phyloP scores from a whole-genome alignment of 2,329 filamentous ascomycete genomes.

The Cucurbitaria berberidis region DNA sequence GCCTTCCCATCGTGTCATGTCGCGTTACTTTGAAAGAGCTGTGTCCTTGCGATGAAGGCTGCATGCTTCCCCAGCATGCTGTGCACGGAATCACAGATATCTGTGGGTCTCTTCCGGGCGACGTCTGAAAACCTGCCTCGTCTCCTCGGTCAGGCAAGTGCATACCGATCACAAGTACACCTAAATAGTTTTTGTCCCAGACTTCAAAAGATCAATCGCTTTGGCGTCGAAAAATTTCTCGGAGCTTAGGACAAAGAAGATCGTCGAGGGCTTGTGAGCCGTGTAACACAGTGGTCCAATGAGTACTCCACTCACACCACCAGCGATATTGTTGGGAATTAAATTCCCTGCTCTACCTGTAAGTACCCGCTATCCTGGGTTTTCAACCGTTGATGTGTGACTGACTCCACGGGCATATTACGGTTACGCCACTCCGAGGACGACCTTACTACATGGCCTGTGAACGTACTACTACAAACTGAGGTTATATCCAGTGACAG shows the following conservation, averaged over 20 bases:
- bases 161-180: too few species aligned
- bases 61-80: constrained; percentile 1
- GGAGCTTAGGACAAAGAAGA: background rate
- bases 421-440: constrained; percentile 12
- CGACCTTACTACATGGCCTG: constrained; percentile 1
- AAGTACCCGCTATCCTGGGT: constrained; percentile 10
- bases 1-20: constrained; percentile 16
- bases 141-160: background rate
- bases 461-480: background rate
- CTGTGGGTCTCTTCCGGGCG: background rate
- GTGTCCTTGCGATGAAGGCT: background rate
- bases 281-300: constrained; percentile 9
- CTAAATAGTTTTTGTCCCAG: too few species aligned
- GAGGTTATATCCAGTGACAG: background rate
- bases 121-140: background rate
- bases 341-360: constrained; percentile 14
- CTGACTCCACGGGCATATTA: background rate
- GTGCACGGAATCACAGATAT: background rate
- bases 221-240: background rate
- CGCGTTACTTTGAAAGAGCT: constrained; percentile 10
- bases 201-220: background rate
- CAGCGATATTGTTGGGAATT: constrained; percentile 13
- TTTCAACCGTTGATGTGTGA: constrained; percentile 15
- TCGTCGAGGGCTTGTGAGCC: constrained; percentile 4
- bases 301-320: constrained; percentile 5